These are phyloP conservation scores for Exophiala spinifera DNA, from an alignment of 2,329 filamentous ascomycete species.

Conservation along the genomic window DNA sequence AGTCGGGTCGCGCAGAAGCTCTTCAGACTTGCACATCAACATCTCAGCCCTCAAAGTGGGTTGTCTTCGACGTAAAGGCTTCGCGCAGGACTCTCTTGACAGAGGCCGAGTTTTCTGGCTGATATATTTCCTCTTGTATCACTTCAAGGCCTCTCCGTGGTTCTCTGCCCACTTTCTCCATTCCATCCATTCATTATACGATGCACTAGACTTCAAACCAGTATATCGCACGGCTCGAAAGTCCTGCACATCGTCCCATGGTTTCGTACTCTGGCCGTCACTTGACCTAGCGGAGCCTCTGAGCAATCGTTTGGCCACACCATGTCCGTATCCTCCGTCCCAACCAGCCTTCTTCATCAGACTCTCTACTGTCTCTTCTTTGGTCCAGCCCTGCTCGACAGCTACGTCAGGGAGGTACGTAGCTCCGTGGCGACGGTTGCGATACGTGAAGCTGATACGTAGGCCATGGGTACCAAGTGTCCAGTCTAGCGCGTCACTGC, in stretches of 20 bases:
- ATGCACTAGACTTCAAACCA: slow-evolving; percentile 71
- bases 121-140: not conserved
- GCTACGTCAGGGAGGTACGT: slow-evolving; percentile 94
- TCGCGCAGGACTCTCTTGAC: not conserved
- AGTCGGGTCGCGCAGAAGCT: too few species aligned
- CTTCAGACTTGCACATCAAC: too few species aligned
- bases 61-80: too few species aligned
- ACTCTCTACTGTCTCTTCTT: slow-evolving; percentile 85
- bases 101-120: not conserved
- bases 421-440: slow-evolving; percentile 65
- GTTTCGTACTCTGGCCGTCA: slow-evolving; percentile 18
- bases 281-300: slow-evolving; percentile 37
- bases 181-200: slow-evolving; percentile 70
- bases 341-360: slow-evolving; percentile 94
- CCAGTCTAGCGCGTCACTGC: slow-evolving; percentile 76
- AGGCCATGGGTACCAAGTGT: slow-evolving; percentile 80
- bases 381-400: slow-evolving; percentile 87
- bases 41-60: too few species aligned
- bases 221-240: slow-evolving; percentile 81
- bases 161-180: slow-evolving; percentile 72
- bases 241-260: slow-evolving; percentile 71
- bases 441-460: slow-evolving; percentile 75
- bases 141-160: slow-evolving; percentile 20
- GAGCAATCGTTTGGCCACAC: slow-evolving; percentile 38
- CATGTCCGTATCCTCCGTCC: slow-evolving; percentile 55